Evolutionary conservation across 495 filamentous ascomycete genomes (phyloP).

Genomic region (Xylaria grammica): DNA sequence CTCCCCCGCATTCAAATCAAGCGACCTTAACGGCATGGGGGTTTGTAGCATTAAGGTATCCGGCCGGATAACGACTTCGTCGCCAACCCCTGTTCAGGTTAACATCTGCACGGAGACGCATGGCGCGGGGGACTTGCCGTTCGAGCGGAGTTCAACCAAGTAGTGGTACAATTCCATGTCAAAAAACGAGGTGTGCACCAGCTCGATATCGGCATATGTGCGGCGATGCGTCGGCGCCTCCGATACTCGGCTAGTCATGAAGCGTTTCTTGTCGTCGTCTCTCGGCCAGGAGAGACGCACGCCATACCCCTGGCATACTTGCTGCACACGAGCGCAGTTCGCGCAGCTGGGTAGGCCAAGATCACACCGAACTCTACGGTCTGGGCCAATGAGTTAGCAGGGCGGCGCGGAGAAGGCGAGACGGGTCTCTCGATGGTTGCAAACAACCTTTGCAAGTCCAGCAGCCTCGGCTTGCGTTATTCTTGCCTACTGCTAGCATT

Average conservation of each 20-base stretch:
- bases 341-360: slow-evolving; percentile 26
- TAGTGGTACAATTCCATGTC: slow-evolving; percentile 35
- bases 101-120: background rate
- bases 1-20: slow-evolving; percentile 20
- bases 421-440: background rate
- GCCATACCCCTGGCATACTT: slow-evolving; percentile 34
- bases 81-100: background rate
- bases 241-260: slow-evolving; percentile 26
- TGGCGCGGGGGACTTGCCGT: slow-evolving; percentile 18
- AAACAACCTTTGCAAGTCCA: slow-evolving; percentile 35
- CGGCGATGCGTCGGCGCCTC: background rate
- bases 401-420: background rate
- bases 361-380: slow-evolving; percentile 34
- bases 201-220: slow-evolving; percentile 19
- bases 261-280: slow-evolving; percentile 34
- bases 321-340: slow-evolving; percentile 30
- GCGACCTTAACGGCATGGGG: slow-evolving; percentile 10
- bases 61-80: background rate
- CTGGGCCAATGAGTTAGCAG: slow-evolving; percentile 16
- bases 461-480: slow-evolving; percentile 23
- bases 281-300: slow-evolving; percentile 41
- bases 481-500: slow-evolving; percentile 13
- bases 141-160: slow-evolving; percentile 14
- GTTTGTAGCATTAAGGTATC: slow-evolving; percentile 15
- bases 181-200: slow-evolving; percentile 30